These are phyloP conservation scores for Phytophthora sp. DNA, from an alignment of 352 stramenopile species.

Conservation along the genomic window DNA sequence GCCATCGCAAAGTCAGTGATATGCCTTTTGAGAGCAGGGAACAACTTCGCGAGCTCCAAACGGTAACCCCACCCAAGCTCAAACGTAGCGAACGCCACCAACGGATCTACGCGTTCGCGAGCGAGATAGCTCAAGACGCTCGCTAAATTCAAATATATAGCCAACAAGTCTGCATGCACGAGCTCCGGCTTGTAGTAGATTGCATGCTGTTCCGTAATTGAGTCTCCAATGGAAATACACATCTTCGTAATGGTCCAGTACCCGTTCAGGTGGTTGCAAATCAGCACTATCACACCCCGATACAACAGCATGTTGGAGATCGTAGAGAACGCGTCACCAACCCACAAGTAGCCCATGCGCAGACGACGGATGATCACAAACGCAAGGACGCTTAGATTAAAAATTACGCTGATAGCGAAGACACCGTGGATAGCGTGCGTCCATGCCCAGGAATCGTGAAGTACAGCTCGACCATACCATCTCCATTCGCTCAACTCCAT, in stretches of 20 bases:
- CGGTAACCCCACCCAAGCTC: conserved; percentile 26
- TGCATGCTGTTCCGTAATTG: conserved; percentile 11
- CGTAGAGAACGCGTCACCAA: conserved; percentile 43
- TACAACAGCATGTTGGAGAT: conserved; percentile 38
- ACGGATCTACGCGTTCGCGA: conserved; percentile 33
- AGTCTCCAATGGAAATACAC: conserved; percentile 19
- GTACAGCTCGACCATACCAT: conserved; percentile 31
- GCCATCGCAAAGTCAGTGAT: conserved; percentile 12
- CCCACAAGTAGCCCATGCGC: conserved; percentile 35
- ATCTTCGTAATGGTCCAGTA: conserved; percentile 43
- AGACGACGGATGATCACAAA: conserved; percentile 41
- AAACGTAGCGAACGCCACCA: conserved; percentile 30
- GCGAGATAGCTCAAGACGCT: conserved; percentile 21
- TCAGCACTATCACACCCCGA: conserved; percentile 32
- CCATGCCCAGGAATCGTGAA: conserved; percentile 55
- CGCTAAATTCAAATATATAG: conserved; percentile 32
- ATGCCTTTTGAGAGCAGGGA: conserved; percentile 8
- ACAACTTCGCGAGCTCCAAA: conserved; percentile 17
- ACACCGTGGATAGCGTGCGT: conserved; percentile 35
- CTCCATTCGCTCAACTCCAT: conserved; percentile 22
- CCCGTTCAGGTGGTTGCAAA: conserved; percentile 39
- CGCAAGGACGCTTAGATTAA: conserved; percentile 31
- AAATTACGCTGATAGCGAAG: conserved; percentile 29
- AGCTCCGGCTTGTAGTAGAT: conserved; percentile 38
- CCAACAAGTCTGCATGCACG: conserved; percentile 39